Evolutionary conservation across 2,329 filamentous ascomycete species (phyloP).

Genomic region (Talaromyces sp.): DNA sequence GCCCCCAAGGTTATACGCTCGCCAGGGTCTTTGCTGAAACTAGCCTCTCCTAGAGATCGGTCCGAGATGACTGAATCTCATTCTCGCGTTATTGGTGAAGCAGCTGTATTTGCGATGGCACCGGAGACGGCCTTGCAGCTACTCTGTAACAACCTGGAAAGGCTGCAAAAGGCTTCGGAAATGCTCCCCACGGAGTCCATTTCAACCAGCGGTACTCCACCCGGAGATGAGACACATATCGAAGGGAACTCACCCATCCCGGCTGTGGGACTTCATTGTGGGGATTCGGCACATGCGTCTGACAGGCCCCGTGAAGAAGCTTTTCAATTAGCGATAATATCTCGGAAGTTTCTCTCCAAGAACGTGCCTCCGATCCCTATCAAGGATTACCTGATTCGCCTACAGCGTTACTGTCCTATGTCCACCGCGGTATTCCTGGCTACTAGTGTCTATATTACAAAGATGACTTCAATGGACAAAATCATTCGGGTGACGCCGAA

Average conservation of each 20-base stretch:
- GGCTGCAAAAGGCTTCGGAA: conserved; percentile 61
- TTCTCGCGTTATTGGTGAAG: conserved; percentile 4
- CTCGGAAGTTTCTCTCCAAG: conserved; percentile 91
- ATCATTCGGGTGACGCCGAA: conserved; percentile 78
- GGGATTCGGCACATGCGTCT: conserved; percentile 47
- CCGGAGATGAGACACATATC: conserved; percentile 29
- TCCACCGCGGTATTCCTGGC: conserved; percentile 92
- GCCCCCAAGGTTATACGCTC: conserved; percentile 10
- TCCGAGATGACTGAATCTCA: conserved; percentile 1
- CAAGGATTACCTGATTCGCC: conserved; percentile 79
- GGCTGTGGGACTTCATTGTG: conserved; percentile 41
- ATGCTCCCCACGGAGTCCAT: conserved; percentile 10
- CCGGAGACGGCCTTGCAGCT: conserved; percentile 77
- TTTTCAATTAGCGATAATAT: conserved; percentile 81
- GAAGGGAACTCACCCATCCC: conserved; percentile 24
- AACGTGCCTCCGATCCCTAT: conserved; percentile 79
- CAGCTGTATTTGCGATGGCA: conserved; percentile 65
- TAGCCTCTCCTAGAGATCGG: conserved; percentile 13
- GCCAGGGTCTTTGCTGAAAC: conserved; percentile 16
- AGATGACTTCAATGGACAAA: conserved; percentile 74
- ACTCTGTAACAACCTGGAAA: conserved; percentile 71
- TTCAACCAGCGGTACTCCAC: conserved; percentile 53
- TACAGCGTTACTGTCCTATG: conserved; percentile 91
- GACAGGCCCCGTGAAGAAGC: conserved; percentile 72
- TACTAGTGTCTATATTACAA: conserved; percentile 82